Conservation (phyloP, 164 flowering plant species). For the Berberis vulgaris region DNA sequence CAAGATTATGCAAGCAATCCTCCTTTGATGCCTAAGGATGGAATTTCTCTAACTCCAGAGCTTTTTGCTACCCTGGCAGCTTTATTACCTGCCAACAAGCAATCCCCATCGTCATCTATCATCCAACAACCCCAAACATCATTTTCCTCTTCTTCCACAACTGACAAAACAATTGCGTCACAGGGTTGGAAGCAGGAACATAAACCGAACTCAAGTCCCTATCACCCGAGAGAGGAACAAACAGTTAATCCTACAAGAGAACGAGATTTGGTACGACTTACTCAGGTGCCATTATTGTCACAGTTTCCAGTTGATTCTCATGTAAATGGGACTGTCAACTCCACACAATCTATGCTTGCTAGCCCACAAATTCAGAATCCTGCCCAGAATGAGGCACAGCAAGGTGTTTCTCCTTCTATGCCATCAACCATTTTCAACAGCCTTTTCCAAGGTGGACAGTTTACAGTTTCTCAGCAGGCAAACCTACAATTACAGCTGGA, state of each 20-base stretch:
- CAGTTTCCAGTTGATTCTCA: conserved; percentile 32
- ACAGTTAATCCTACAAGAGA: conserved; percentile 33
- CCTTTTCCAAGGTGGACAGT: conserved; percentile 44
- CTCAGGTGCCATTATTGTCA: conserved; percentile 19
- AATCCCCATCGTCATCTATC: conserved; percentile 29
- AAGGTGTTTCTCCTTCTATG: conserved; percentile 28
- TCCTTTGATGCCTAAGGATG: conserved; percentile 35
- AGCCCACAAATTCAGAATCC: conserved; percentile 37
- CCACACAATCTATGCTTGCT: conserved; percentile 20
- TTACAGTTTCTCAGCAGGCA: conserved; percentile 29
- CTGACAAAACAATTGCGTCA: conserved; percentile 24
- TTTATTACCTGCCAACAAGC: conserved; percentile 45
- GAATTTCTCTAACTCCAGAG: conserved; percentile 76
- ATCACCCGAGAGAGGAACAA: conserved; percentile 24
- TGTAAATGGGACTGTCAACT: conserved; percentile 21
- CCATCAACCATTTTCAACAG: conserved; percentile 19
- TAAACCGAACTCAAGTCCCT: conserved; percentile 13
- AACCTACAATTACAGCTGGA: conserved; percentile 49
- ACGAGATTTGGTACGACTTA: conserved; percentile 32
- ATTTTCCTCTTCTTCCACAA: conserved; percentile 15
- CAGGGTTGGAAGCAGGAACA: conserved; percentile 55
- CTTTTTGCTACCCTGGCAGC: conserved; percentile 76
- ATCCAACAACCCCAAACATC: conserved; percentile 22
- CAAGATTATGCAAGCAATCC: conserved; percentile 27
- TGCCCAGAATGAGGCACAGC: conserved; percentile 24